Evolutionary conservation across 495 filamentous ascomycete species (phyloP), one percentile per base, ranked within the genome.

Genomic region (Penicillium taxi): DNA sequence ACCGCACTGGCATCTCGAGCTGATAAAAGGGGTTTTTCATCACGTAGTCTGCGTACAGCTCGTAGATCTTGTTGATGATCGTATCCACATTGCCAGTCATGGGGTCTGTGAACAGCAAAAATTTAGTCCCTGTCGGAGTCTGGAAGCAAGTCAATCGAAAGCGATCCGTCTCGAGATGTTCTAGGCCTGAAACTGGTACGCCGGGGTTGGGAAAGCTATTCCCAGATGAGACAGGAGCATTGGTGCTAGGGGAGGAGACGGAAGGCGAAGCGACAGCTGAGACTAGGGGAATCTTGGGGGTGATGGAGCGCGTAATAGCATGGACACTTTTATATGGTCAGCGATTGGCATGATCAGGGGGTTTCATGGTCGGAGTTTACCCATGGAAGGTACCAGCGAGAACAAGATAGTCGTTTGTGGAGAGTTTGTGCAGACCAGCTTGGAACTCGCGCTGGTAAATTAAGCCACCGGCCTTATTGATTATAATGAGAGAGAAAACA

Each of bases 1-100:
- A 94, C 42, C 91, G 70, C 26, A 98, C 77, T 33, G 91, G 91
- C 91, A 96, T 98, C 69, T 98, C 91, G 19, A 90, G 70, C 56
- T 89, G 84, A 63, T 96, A 96, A 54, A 98, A 98, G 7, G 93
- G 93, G 62, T 96, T 98, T 72, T 96, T 96, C 87, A 94, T 95
- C 49, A 96, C 91, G 61, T 83, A 96, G 63, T 98, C 93, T 21
- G 84, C 76, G 64, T 96, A 98, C 33, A 96, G 64, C 60, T 96
- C 91, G 62, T 98, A 96, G 33, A 96, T 77, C 56, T 77, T 82
- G 48, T 74, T 70, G 50, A 91, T 77, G 25, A 90, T 78, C 6
- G 72, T 66, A 48, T 96, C 91, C 17, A 93, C 77, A 57, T 91
- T 93, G 36, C 80, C 75, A 62, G 94, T 90, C 41, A 82, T 73